These are phyloP conservation scores for Elongisporangium senticosum DNA, from an alignment of 352 stramenopile species.

Conservation along the genomic window DNA sequence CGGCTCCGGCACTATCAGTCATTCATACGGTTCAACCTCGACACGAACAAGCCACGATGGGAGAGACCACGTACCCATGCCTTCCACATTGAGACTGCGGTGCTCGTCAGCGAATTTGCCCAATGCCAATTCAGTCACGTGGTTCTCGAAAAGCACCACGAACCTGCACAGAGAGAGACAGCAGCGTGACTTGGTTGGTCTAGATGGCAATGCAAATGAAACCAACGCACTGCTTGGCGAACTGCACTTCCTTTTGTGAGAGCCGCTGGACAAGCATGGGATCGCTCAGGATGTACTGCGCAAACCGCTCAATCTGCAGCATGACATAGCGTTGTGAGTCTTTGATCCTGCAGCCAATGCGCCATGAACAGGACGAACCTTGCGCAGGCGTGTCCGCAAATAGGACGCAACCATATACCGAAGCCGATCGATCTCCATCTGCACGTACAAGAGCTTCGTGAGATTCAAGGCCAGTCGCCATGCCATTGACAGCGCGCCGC, in stretches of 20 bases:
- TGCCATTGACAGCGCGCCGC: not conserved
- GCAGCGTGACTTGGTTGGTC: not conserved
- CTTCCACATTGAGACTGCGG: slow-evolving; percentile 39
- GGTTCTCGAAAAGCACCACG: slow-evolving; percentile 58
- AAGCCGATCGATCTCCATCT: slow-evolving; percentile 86
- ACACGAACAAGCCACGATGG: not conserved
- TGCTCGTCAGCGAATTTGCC: slow-evolving; percentile 64
- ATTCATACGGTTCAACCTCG: slow-evolving; percentile 3
- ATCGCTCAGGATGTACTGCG: slow-evolving; percentile 50
- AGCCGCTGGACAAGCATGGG: slow-evolving; percentile 40
- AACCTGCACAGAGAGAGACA: slow-evolving; percentile 19
- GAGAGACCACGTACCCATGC: slow-evolving; percentile 45
- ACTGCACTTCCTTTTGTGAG: slow-evolving; percentile 67
- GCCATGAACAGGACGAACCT: slow-evolving; percentile 20
- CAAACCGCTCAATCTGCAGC: slow-evolving; percentile 71
- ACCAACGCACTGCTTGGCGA: slow-evolving; percentile 58
- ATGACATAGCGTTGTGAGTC: not conserved
- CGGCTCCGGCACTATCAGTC: slow-evolving; percentile 45
- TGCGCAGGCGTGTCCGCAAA: slow-evolving; percentile 64
- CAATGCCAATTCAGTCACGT: slow-evolving; percentile 63
- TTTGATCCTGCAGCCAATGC: not conserved
- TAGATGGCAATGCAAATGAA: slow-evolving; percentile 1
- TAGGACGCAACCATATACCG: slow-evolving; percentile 84
- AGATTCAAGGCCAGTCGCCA: not conserved
- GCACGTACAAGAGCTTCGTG: not conserved